Evolutionary conservation across 73 alveolate genomes (phyloP).

Genomic region (Loxodes magnus): DNA sequence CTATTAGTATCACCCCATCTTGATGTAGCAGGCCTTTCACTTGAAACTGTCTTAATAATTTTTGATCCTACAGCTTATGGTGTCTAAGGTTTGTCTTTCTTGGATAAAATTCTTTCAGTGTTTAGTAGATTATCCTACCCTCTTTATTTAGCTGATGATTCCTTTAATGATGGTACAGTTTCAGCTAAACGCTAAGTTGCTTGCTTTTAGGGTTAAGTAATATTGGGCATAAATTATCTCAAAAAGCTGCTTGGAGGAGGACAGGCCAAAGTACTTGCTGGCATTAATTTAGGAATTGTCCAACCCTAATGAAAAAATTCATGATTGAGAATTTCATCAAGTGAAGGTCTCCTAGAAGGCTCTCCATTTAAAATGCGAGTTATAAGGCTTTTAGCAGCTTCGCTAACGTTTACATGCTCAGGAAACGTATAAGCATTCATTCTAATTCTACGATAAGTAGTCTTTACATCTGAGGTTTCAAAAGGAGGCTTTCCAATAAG

Average conservation of each 20-base stretch:
- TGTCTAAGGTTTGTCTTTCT: background rate
- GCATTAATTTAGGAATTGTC: constrained; percentile 84
- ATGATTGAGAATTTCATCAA: constrained; percentile 31
- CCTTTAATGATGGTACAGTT: background rate
- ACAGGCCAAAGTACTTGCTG: constrained; percentile 79
- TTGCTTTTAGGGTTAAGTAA: constrained; percentile 17
- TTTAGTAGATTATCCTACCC: background rate
- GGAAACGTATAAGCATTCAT: constrained; percentile 32
- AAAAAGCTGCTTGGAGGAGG: constrained; percentile 88
- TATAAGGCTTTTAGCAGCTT: constrained; percentile 74
- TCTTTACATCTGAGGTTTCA: constrained; percentile 35
- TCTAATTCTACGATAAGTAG: constrained; percentile 23
- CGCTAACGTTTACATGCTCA: constrained; percentile 68
- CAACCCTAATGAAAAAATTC: constrained; percentile 36
- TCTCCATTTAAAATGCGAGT: constrained; percentile 61
- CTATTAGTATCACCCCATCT: too few species aligned
- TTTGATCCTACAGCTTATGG: too few species aligned
- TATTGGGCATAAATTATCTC: constrained; percentile 53
- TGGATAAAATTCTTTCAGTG: background rate
- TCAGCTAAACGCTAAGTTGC: background rate
- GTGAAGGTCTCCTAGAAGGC: constrained; percentile 44
- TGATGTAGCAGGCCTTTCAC: too few species aligned
- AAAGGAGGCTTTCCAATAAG: constrained; percentile 44
- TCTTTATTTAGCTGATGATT: background rate
- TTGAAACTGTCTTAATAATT: too few species aligned